phyloP scores from a whole-genome alignment of 306 rosid species.

The Delonix regia region DNA sequence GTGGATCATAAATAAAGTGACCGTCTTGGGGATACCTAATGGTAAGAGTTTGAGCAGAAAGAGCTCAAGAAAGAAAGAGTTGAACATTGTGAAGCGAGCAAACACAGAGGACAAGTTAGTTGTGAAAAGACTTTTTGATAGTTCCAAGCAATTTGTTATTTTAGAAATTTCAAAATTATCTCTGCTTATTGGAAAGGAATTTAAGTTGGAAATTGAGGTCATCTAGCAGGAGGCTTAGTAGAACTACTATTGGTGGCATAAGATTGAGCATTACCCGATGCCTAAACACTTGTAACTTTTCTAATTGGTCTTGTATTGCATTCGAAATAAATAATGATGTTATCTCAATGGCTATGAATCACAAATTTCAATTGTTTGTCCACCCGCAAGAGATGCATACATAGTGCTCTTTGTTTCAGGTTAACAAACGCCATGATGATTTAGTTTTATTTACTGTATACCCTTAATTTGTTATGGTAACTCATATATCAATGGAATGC shows the following conservation, averaged over 20 bases:
- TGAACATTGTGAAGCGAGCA: constrained; percentile 37
- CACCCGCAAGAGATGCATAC: too few relatives aligned
- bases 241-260: background rate
- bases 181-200: constrained; percentile 61
- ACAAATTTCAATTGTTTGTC: too few relatives aligned
- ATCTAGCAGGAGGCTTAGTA: background rate
- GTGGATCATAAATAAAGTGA: constrained; percentile 64
- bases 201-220: constrained; percentile 48
- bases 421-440: background rate
- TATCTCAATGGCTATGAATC: too few relatives aligned
- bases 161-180: constrained; percentile 51
- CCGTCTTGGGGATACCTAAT: constrained; percentile 62
- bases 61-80: constrained; percentile 20
- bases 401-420: too few relatives aligned
- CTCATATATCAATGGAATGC: background rate
- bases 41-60: constrained; percentile 1
- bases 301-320: too few relatives aligned
- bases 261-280: too few relatives aligned
- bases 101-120: constrained; percentile 22
- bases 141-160: constrained; percentile 39
- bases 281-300: too few relatives aligned
- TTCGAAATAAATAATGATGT: too few relatives aligned
- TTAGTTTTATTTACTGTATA: background rate
- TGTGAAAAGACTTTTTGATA: constrained; percentile 35
- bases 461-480: background rate